phyloP scores from a whole-genome alignment of 208 protist species.

The Acanthamoeba lenticulata region DNA sequence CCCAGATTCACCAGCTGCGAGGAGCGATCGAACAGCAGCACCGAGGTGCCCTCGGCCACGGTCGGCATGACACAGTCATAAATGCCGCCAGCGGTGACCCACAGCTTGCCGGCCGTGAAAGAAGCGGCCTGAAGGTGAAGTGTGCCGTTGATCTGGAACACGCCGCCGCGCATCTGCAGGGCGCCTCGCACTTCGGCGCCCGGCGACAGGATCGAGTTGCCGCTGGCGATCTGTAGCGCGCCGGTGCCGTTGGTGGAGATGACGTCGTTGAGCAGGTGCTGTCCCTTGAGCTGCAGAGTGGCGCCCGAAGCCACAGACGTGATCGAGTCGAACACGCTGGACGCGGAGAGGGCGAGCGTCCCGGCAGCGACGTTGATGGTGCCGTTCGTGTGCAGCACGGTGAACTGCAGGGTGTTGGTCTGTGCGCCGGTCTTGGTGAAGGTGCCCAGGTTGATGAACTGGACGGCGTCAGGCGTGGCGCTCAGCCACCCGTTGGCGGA shows the following conservation, averaged over 20 bases:
- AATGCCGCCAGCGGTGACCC: slow-evolving; percentile 25
- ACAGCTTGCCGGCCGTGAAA: slow-evolving; percentile 40
- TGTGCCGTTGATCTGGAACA: slow-evolving; percentile 14
- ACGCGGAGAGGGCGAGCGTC: not conserved
- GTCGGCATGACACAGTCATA: slow-evolving; percentile 11
- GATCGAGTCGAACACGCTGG: not conserved
- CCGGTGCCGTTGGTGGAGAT: not conserved
- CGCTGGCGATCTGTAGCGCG: not conserved
- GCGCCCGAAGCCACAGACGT: not conserved
- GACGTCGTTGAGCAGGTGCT: not conserved
- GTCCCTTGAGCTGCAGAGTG: not conserved
- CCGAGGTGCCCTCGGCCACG: slow-evolving; percentile 26
- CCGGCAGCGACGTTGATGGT: not conserved
- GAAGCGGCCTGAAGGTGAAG: not conserved
- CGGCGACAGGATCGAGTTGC: not conserved
- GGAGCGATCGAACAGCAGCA: not conserved
- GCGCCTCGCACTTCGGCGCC: not conserved
- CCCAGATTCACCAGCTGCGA: slow-evolving; percentile 42
- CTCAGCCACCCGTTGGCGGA: not conserved
- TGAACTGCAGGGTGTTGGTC: not conserved
- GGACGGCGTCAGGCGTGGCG: not conserved
- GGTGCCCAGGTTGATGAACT: not conserved
- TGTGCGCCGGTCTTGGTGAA: slow-evolving; percentile 3
- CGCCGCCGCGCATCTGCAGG: not conserved
- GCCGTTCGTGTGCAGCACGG: not conserved